Percentiles rank a stretch among this genome's conserved stretches.
These are phyloP conservation scores for Penicillium sp. DNA, from an alignment of 2,329 filamentous ascomycete genomes.

Conservation along the genomic window DNA sequence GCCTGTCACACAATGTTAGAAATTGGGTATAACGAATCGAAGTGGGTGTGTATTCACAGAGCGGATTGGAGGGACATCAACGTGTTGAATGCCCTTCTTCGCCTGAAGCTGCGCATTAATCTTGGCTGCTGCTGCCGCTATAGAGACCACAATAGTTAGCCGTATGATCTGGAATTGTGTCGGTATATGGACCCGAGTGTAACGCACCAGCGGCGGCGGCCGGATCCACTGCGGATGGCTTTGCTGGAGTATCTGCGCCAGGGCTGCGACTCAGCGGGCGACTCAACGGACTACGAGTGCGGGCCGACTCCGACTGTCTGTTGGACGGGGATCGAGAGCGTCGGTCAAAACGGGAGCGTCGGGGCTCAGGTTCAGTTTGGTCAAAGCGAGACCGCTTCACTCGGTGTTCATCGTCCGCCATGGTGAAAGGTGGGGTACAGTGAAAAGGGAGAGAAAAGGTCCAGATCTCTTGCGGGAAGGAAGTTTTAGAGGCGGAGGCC, in stretches of 20 bases:
- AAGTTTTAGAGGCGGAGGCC: slow-evolving; percentile 25
- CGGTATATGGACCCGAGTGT: neutral
- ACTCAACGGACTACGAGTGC: slow-evolving; percentile 78
- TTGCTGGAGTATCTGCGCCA: slow-evolving; percentile 38
- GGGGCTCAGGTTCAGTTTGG: slow-evolving; percentile 79
- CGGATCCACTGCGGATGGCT: slow-evolving; percentile 61
- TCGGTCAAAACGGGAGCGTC: slow-evolving; percentile 83
- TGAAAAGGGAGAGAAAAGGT: slow-evolving; percentile 3
- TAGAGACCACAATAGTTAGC: slow-evolving; percentile 20
- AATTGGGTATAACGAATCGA: neutral
- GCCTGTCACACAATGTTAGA: slow-evolving; percentile 35
- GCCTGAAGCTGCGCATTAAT: slow-evolving; percentile 82
- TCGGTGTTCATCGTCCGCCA: slow-evolving; percentile 77
- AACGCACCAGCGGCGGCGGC: slow-evolving; percentile 72
- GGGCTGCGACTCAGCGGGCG: slow-evolving; percentile 47
- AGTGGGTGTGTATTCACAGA: slow-evolving; percentile 47
- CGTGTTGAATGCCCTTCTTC: slow-evolving; percentile 86
- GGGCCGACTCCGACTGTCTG: slow-evolving; percentile 65
- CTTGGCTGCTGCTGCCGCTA: slow-evolving; percentile 82
- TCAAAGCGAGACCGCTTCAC: slow-evolving; percentile 91
- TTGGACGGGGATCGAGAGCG: slow-evolving; percentile 79
- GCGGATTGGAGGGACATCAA: slow-evolving; percentile 79
- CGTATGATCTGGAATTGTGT: neutral
- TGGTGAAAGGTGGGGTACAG: slow-evolving; percentile 35
- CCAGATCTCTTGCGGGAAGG: slow-evolving; percentile 15